phyloP scores from a whole-genome alignment of 1,139 yeast genomes.

The Pneumocystis carinii region DNA sequence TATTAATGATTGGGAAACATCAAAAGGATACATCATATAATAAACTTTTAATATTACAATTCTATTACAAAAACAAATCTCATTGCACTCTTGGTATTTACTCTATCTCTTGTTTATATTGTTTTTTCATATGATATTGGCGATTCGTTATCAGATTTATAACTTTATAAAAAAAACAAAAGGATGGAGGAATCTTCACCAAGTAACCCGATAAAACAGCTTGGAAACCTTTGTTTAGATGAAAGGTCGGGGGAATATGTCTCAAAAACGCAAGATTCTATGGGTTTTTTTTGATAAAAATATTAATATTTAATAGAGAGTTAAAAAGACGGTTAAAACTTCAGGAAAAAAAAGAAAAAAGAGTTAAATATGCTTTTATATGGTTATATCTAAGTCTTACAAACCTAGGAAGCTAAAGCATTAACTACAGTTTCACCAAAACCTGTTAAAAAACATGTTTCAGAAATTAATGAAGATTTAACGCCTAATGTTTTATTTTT shows the following conservation, averaged over 20 bases:
- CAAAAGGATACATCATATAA: background rate
- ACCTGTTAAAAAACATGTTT: conserved; percentile 26
- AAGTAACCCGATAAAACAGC: conserved; percentile 52
- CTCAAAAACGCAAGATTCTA: conserved; percentile 44
- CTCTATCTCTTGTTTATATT: background rate
- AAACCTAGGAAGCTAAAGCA: conserved; percentile 57
- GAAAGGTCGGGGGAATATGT: conserved; percentile 94
- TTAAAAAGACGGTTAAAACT: conserved; percentile 89
- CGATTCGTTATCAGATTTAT: background rate
- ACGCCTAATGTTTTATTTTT: conserved; percentile 45
- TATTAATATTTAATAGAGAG: conserved; percentile 28
- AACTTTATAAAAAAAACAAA: background rate
- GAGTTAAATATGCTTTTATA: conserved; percentile 16
- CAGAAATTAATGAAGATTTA: conserved; percentile 62
- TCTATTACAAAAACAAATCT: background rate
- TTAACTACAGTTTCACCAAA: conserved; percentile 35
- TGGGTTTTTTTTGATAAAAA: background rate
- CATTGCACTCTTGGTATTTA: too few species aligned
- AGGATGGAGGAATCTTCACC: background rate
- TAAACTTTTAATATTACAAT: background rate
- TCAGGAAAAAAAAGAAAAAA: conserved; percentile 75
- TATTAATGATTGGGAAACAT: conserved; percentile 48
- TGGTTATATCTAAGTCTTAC: background rate
- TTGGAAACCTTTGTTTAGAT: conserved; percentile 78
- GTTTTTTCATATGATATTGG: background rate